A percentile compares a stretch with the other conserved stretches of the same genome.
Conservation (phyloP, 805 yeast species). For the Metschnikowia rubicola region DNA sequence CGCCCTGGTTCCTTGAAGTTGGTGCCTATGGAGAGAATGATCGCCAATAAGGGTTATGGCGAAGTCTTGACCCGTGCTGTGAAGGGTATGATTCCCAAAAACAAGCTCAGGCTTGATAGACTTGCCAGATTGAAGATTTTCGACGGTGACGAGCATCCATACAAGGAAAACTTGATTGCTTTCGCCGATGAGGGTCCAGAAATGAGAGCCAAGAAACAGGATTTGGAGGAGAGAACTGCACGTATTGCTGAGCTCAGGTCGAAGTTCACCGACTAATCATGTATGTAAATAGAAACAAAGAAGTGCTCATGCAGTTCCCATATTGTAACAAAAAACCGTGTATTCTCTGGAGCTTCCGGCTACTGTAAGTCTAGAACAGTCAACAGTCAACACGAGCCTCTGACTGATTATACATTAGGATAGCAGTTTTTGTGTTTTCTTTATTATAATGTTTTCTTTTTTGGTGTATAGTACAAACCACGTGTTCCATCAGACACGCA, state of each 20-base stretch:
- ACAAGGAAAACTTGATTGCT: conserved; percentile 76
- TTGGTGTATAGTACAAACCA: conserved; percentile 8
- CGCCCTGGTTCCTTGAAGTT: conserved; percentile 88
- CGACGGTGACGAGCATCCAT: conserved; percentile 89
- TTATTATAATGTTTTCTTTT: neutral
- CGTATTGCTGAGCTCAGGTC: conserved; percentile 33
- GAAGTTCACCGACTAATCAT: conserved; percentile 24
- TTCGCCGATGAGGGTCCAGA: conserved; percentile 72
- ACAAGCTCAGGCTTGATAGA: conserved; percentile 73
- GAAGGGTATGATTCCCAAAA: conserved; percentile 94
- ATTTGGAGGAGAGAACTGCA: conserved; percentile 34
- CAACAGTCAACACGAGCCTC: neutral
- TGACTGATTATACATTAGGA: neutral
- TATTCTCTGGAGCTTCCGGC: no score
- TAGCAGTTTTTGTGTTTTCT: neutral
- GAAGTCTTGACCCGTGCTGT: conserved; percentile 86
- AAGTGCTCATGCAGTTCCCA: no score
- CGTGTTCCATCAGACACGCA: conserved; percentile 25
- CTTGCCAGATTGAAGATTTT: conserved; percentile 79
- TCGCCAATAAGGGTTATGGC: conserved; percentile 78
- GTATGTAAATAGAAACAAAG: conserved; percentile 6
- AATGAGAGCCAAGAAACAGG: conserved; percentile 42
- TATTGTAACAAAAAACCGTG: no score
- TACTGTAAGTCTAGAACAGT: neutral
- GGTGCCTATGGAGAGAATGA: conserved; percentile 74